These are phyloP conservation scores for Lecanicillium sp. DNA, from an alignment of 2,329 filamentous ascomycete genomes.

Conservation along the genomic window DNA sequence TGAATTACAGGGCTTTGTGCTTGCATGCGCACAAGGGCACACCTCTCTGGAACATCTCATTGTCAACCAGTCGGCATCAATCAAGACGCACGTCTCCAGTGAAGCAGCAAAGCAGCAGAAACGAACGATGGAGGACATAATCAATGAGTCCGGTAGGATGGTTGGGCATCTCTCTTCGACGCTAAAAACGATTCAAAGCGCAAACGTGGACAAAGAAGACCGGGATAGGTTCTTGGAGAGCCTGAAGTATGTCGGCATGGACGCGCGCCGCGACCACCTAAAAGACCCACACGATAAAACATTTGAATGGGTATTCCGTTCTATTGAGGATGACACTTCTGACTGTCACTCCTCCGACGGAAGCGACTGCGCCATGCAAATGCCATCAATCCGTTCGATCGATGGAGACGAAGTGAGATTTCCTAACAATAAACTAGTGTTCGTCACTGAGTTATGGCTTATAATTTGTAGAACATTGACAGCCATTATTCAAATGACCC, in stretches of 20 bases:
- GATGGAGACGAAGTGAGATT: no score
- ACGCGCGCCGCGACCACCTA: background rate
- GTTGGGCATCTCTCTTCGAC: background rate
- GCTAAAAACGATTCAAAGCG: background rate
- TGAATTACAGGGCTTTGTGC: background rate
- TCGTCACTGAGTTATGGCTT: no score
- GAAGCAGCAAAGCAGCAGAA: background rate
- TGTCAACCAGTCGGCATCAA: background rate
- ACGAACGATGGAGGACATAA: background rate
- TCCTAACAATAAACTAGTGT: no score
- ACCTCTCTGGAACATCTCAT: background rate
- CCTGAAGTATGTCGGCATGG: background rate
- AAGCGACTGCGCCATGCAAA: no score
- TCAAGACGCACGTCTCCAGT: background rate
- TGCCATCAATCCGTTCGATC: no score
- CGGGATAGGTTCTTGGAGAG: background rate
- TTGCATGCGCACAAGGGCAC: background rate
- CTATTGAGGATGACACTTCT: background rate
- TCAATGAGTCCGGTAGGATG: background rate
- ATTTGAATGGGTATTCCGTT: background rate
- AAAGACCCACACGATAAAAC: background rate
- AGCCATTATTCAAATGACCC: background rate
- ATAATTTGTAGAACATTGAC: no score
- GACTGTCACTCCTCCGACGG: background rate
- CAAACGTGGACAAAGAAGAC: background rate